phyloP scores from a whole-genome alignment of 257 asterid genomes.

The Nicotiana tabacum region DNA sequence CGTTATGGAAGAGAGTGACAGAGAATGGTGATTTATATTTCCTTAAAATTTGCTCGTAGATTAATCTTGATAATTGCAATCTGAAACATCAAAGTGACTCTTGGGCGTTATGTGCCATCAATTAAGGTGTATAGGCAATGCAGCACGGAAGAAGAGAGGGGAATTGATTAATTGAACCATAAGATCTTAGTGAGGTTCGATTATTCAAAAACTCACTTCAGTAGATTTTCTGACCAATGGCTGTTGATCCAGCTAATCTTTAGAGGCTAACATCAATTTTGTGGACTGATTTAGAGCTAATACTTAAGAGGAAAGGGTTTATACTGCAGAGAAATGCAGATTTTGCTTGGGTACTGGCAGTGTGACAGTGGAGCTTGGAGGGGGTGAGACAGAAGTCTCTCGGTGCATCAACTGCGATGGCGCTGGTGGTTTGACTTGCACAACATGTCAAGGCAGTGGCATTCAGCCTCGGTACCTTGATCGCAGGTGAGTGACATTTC shows the following conservation, averaged over 20 bases:
- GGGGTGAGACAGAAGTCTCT: constrained; percentile 70
- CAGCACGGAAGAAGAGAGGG: background rate
- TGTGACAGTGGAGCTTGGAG: constrained; percentile 82
- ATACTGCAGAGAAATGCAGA: constrained; percentile 71
- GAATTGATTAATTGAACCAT: background rate
- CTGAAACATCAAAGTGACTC: background rate
- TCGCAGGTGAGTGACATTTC: constrained; percentile 56
- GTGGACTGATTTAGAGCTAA: background rate
- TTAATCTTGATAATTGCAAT: background rate
- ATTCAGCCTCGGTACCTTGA: constrained; percentile 97
- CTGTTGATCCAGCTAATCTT: background rate
- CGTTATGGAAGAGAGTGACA: background rate
- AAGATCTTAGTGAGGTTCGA: background rate
- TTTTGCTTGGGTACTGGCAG: constrained; percentile 79
- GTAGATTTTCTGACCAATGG: background rate
- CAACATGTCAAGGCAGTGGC: constrained; percentile 98
- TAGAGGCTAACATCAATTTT: background rate
- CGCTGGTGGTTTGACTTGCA: constrained; percentile 83
- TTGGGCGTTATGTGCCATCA: background rate
- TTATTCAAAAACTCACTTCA: background rate
- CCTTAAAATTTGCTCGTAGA: background rate
- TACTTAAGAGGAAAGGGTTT: background rate
- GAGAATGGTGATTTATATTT: background rate
- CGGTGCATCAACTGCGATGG: constrained; percentile 86
- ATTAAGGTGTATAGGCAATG: background rate